phyloP scores from a whole-genome alignment of 331 rosid species.

The Erythrophleum ivorense region DNA sequence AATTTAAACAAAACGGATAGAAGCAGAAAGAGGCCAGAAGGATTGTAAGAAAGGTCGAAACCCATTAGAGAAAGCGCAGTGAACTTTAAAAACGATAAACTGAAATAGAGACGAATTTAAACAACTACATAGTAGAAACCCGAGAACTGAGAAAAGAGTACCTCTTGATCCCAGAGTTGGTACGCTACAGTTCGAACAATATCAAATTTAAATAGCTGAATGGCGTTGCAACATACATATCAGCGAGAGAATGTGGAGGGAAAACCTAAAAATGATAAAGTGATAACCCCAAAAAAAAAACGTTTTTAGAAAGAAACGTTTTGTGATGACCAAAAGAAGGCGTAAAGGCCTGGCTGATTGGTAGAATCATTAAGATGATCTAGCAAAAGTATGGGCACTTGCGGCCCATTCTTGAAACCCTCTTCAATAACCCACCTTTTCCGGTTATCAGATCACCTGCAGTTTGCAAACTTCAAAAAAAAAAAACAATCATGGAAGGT shows the following conservation, averaged over 20 bases:
- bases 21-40: not conserved
- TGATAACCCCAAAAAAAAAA: not conserved
- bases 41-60: not conserved
- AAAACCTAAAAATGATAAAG: constrained; percentile 35
- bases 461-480: no score
- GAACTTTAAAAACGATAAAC: not conserved
- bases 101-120: not conserved
- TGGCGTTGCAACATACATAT: not conserved
- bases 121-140: constrained; percentile 33
- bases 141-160: constrained; percentile 27
- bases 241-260: constrained; percentile 46
- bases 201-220: constrained; percentile 6
- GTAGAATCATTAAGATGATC: no score
- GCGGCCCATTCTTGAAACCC: not conserved
- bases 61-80: not conserved
- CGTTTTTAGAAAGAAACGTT: not conserved
- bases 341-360: no score
- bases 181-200: not conserved
- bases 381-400: not conserved
- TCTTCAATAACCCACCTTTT: no score
- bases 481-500: no score
- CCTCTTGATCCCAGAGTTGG: not conserved
- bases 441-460: no score
- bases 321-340: no score
- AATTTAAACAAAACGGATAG: not conserved